A percentile compares a stretch with the other conserved stretches of the same genome.
Conservation (phyloP, 441 rosid genomes). For the Theobroma grandiflorum region DNA sequence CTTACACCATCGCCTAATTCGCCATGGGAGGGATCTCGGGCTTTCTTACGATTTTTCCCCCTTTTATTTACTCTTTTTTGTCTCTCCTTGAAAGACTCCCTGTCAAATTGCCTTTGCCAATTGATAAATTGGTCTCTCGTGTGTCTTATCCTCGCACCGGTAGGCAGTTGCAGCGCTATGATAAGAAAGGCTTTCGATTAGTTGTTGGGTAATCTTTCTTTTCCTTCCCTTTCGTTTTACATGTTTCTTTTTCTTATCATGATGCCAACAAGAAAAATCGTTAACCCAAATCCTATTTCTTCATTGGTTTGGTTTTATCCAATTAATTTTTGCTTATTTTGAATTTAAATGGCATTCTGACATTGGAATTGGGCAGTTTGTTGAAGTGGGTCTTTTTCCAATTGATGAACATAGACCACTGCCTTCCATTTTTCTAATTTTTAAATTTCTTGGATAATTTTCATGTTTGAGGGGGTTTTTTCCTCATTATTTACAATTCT, state of each 20-base stretch:
- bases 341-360: neutral
- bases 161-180: conserved; percentile 63
- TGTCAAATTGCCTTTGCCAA: conserved; percentile 40
- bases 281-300: neutral
- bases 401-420: neutral
- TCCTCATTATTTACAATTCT: neutral
- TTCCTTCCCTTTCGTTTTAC: neutral
- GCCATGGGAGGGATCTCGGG: conserved; percentile 31
- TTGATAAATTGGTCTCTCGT: conserved; percentile 48
- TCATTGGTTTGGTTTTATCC: neutral
- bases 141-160: conserved; percentile 62
- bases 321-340: neutral
- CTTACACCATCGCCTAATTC: neutral
- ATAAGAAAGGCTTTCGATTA: conserved; percentile 56
- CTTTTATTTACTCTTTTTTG: conserved; percentile 30
- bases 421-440: neutral
- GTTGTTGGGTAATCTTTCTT: conserved; percentile 64
- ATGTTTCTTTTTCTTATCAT: neutral
- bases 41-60: conserved; percentile 29
- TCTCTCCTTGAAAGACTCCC: conserved; percentile 44
- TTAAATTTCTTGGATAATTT: neutral
- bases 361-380: neutral
- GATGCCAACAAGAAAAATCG: neutral
- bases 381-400: neutral
- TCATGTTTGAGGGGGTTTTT: neutral